Evolutionary conservation across 345 rosid species (phyloP).

Genomic region (Raphanus raphanistrum): DNA sequence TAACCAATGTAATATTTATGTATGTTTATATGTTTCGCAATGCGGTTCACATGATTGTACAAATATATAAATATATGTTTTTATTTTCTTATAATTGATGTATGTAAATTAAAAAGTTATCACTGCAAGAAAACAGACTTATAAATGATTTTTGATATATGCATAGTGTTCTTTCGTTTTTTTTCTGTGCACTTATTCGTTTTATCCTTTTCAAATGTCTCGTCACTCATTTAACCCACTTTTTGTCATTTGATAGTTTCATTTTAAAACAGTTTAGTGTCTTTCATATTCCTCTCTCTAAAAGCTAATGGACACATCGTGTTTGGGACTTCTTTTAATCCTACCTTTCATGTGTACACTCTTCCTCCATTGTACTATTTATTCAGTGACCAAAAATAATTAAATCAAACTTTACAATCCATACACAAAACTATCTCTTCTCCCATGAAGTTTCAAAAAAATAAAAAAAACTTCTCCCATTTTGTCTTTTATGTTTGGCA

Average conservation of each 20-base stretch:
- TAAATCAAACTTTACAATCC: conserved; percentile 8
- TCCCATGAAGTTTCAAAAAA: too few species aligned
- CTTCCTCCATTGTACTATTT: not conserved
- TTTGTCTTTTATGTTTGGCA: conserved; percentile 14
- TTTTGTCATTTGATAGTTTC: conserved; percentile 14
- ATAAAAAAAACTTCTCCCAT: not conserved
- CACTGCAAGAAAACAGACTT: not conserved
- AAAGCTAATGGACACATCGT: conserved; percentile 8
- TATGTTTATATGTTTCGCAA: not conserved
- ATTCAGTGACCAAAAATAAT: not conserved
- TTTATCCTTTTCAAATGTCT: not conserved
- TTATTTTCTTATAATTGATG: not conserved
- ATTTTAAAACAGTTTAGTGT: not conserved
- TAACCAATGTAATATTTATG: not conserved
- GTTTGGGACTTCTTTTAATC: not conserved
- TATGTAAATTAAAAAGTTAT: not conserved
- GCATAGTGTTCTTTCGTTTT: not conserved
- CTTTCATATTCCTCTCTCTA: not conserved
- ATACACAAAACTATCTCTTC: conserved; percentile 1
- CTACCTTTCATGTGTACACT: not conserved
- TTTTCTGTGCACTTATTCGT: not conserved
- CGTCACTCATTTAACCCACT: not conserved
- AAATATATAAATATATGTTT: not conserved
- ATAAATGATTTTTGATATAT: not conserved
- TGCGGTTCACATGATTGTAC: not conserved